phyloP scores from a whole-genome alignment of 352 stramenopile species.

The Phytophthora rubi region DNA sequence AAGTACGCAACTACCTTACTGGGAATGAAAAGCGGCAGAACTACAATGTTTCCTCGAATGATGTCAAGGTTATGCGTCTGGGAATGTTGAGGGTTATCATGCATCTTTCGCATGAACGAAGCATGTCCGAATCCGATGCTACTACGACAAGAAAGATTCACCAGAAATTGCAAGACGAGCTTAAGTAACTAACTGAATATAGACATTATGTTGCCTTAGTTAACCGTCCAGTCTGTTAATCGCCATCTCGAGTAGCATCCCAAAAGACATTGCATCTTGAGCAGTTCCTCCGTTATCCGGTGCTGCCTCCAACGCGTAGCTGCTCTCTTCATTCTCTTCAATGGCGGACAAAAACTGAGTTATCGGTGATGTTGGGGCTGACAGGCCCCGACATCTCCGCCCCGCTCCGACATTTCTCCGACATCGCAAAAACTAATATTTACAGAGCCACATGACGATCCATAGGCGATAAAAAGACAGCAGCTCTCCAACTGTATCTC shows the following conservation, averaged over 20 bases:
- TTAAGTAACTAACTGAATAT: neutral
- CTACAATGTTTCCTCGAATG: neutral
- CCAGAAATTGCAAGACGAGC: neutral
- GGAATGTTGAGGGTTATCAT: neutral
- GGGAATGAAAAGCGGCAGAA: neutral
- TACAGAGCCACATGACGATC: too few species aligned
- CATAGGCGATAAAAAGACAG: too few species aligned
- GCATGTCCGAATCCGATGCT: neutral
- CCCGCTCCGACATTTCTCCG: too few species aligned
- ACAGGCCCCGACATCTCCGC: too few species aligned
- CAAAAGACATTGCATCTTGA: neutral
- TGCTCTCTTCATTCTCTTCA: neutral
- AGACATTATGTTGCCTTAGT: neutral
- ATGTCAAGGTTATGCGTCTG: neutral
- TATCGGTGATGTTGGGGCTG: too few species aligned
- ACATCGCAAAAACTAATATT: too few species aligned
- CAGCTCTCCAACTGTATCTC: too few species aligned
- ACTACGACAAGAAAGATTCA: neutral
- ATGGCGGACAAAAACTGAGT: neutral
- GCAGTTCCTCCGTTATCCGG: neutral
- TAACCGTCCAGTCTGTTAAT: neutral
- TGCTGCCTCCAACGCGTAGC: neutral
- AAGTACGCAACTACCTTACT: neutral
- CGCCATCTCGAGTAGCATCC: neutral
- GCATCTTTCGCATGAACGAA: neutral